Percentiles rank a stretch among this genome's conserved stretches.
phyloP scores from a whole-genome alignment of 495 filamentous ascomycete species.

The Daldinia vernicosa region DNA sequence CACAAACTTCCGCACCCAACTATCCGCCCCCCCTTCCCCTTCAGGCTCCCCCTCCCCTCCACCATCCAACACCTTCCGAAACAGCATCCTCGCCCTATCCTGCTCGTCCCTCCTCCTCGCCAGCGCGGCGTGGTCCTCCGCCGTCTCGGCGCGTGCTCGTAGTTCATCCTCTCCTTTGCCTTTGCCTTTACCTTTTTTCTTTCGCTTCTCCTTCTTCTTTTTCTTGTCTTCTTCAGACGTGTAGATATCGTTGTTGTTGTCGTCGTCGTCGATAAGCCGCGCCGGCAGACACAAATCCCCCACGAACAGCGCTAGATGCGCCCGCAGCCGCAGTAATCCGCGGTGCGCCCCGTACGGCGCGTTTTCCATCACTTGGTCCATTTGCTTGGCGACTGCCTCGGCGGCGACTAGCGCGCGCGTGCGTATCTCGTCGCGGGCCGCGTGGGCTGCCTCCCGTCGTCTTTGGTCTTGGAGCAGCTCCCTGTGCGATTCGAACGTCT shows the following conservation, averaged over 20 bases:
- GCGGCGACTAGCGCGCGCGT: conserved; percentile 42
- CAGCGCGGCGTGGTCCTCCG: conserved; percentile 40
- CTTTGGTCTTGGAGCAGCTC: conserved; percentile 18
- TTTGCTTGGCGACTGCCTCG: conserved; percentile 63
- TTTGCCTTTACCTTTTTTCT: not conserved
- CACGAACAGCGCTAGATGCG: conserved; percentile 74
- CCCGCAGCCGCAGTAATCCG: conserved; percentile 68
- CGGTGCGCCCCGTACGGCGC: conserved; percentile 69
- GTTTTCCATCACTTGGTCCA: conserved; percentile 71
- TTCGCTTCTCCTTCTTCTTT: not conserved
- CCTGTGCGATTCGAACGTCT: conserved; percentile 3
- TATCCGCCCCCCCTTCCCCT: conserved; percentile 17
- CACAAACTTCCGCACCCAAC: conserved; percentile 42
- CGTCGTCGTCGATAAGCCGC: conserved; percentile 25
- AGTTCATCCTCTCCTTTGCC: conserved; percentile 17
- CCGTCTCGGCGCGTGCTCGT: conserved; percentile 20
- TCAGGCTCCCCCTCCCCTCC: conserved; percentile 43
- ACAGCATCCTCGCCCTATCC: conserved; percentile 40
- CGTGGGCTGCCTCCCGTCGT: conserved; percentile 14
- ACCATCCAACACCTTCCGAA: conserved; percentile 42
- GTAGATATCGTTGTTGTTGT: not conserved
- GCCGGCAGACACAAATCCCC: conserved; percentile 62
- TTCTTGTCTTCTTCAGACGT: not conserved
- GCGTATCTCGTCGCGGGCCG: conserved; percentile 40
- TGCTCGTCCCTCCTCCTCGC: conserved; percentile 40